Conservation (phyloP, 1,139 yeast genomes). For the Spathaspora sp. region DNA sequence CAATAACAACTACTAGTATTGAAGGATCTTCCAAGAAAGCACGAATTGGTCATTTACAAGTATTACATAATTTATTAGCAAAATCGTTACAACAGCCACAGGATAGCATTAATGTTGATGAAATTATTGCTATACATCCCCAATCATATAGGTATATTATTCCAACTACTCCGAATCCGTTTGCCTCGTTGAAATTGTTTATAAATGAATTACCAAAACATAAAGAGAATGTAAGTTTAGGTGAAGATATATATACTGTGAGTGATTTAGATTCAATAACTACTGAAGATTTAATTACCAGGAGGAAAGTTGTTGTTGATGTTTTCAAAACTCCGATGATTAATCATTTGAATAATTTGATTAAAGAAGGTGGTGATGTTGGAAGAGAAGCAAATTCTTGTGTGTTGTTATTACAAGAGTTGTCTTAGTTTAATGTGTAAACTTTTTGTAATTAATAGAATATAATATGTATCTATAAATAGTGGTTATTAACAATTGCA, state of each 20-base stretch:
- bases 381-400: slow-evolving; percentile 58
- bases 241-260: slow-evolving; percentile 29
- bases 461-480: too few species aligned
- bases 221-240: slow-evolving; percentile 3
- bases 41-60: slow-evolving; percentile 42
- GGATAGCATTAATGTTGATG: slow-evolving; percentile 8
- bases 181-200: slow-evolving; percentile 55
- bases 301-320: slow-evolving; percentile 55
- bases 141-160: slow-evolving; percentile 51
- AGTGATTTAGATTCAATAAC: slow-evolving; percentile 34
- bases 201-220: slow-evolving; percentile 28
- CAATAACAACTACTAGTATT: slow-evolving; percentile 44
- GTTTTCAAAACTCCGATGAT: slow-evolving; percentile 50
- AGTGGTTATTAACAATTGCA: not conserved
- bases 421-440: too few species aligned
- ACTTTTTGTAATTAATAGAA: too few species aligned
- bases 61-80: slow-evolving; percentile 41
- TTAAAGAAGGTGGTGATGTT: slow-evolving; percentile 75
- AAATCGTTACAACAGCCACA: slow-evolving; percentile 33
- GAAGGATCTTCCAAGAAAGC: slow-evolving; percentile 41
- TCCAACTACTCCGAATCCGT: slow-evolving; percentile 59
- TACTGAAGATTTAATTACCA: slow-evolving; percentile 61
- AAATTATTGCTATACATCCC: slow-evolving; percentile 34
- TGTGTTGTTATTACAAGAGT: slow-evolving; percentile 13
- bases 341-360: slow-evolving; percentile 50